A percentile compares a stretch with the other conserved stretches of the same genome.
These are phyloP conservation scores for Linum usitatissimum DNA, from an alignment of 345 rosid species.

Conservation along the genomic window DNA sequence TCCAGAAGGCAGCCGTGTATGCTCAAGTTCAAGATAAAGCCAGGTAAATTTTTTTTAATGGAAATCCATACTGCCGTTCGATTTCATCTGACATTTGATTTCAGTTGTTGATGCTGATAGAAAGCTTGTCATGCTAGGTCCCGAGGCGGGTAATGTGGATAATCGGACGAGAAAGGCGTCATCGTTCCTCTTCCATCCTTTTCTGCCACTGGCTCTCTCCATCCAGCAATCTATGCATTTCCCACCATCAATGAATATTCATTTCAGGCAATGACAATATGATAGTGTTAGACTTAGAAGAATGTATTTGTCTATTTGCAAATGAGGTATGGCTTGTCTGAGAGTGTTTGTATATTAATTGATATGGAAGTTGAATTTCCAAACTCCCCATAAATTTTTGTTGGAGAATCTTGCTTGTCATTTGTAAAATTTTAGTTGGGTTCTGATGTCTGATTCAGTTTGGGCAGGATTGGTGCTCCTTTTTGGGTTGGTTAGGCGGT, in stretches of 20 bases:
- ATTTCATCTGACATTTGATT: background rate
- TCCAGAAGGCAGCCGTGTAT: slow-evolving; percentile 48
- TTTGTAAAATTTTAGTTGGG: too few relatives aligned
- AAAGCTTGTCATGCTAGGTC: slow-evolving; percentile 40
- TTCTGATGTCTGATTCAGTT: too few relatives aligned
- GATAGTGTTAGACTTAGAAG: too few relatives aligned
- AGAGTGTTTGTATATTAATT: too few relatives aligned
- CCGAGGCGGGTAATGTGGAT: slow-evolving; percentile 67
- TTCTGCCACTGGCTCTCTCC: slow-evolving; percentile 74
- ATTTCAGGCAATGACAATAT: slow-evolving; percentile 54
- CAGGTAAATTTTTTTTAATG: slow-evolving; percentile 33
- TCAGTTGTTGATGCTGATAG: background rate
- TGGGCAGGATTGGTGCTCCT: too few relatives aligned
- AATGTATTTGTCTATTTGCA: too few relatives aligned
- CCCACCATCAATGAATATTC: slow-evolving; percentile 80
- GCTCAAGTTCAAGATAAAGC: slow-evolving; percentile 81
- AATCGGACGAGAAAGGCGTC: slow-evolving; percentile 58
- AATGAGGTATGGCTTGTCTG: too few relatives aligned
- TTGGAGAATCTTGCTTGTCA: too few relatives aligned
- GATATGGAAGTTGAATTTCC: too few relatives aligned
- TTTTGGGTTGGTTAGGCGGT: too few relatives aligned
- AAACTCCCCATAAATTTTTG: too few relatives aligned
- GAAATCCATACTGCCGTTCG: background rate
- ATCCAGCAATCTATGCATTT: slow-evolving; percentile 65
- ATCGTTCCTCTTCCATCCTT: slow-evolving; percentile 89